Evolutionary conservation across 176 grass and related monocot species (phyloP), one percentile per base, ranked within the genome.

Genomic region (Raddia guianensis): DNA sequence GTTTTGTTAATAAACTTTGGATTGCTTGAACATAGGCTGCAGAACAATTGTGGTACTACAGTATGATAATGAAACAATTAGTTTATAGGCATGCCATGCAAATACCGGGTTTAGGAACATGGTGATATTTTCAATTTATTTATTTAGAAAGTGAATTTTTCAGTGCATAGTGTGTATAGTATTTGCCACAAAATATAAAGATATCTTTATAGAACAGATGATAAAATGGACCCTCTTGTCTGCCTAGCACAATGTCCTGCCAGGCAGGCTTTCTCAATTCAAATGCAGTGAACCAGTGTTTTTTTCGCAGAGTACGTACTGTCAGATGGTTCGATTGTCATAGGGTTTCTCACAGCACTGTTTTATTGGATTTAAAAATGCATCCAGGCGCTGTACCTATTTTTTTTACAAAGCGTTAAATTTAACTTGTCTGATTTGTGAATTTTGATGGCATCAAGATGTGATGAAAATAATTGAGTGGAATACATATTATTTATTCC

Each of bases 401-500:
- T 85, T 34, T 73, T 7, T 69, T 33, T 34, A 59, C 35, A 47
- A 20, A 70, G 19, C 7, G 32, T 5, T 66, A 53, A 12, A 12
- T 50, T 83, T 80, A 56, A 21, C 56, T 73, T 19, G 49, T 50
- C 51, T 57, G 37, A 66, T 58, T 71, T 62, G 57, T 33, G 20
- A 42, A 16, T 62, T 37, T 48, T 33, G 19, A 52, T 65, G 5
- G 6, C 19, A 57, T 76, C 70, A 72, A 76, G 18, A 49, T 77
- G 16, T 33, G 32, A 33, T 6, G 7, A 12, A 43, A 73, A 65
- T 52, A 64, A 20, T 67, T 37, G 46, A 48, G 53, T 66, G 80
- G 64, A 78, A 32, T 77, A 66, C 45, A 16, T 77, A 42, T 11
- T 65, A 43, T 77, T 34, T 82, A 44, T 51, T 65, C 15, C 10